phyloP scores from a whole-genome alignment of 2,329 filamentous ascomycete genomes.

The Colletotrichum sp. region DNA sequence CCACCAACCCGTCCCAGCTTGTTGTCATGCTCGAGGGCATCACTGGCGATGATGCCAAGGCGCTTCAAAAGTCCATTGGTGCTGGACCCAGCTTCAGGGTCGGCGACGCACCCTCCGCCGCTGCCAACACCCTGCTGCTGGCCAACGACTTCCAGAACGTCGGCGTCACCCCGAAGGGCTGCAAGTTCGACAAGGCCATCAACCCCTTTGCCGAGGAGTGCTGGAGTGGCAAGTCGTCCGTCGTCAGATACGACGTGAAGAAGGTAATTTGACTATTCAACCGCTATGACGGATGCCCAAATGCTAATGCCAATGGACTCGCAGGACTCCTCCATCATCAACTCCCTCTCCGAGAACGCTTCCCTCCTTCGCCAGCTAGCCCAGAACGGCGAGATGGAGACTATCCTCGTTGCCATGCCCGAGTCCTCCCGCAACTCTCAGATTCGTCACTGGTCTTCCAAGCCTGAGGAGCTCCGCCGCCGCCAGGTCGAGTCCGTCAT shows the following conservation, averaged over 20 bases:
- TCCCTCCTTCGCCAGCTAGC: constrained; percentile 50
- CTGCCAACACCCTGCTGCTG: constrained; percentile 47
- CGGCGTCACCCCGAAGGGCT: constrained; percentile 40
- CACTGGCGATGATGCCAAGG: constrained; percentile 46
- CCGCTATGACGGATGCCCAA: background rate
- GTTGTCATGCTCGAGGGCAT: constrained; percentile 65
- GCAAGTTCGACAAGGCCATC: constrained; percentile 41
- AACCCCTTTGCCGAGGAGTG: constrained; percentile 49
- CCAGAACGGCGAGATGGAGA: constrained; percentile 57
- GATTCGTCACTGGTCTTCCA: constrained; percentile 43
- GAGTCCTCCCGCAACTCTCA: constrained; percentile 43
- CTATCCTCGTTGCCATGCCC: constrained; percentile 61
- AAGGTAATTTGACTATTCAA: constrained; percentile 38
- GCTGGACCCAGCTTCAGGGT: constrained; percentile 54
- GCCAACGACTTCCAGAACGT: constrained; percentile 44
- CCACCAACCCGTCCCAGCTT: constrained; percentile 54
- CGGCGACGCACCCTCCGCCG: constrained; percentile 46
- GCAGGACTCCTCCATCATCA: constrained; percentile 39
- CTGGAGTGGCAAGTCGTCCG: constrained; percentile 48
- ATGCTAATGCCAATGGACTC: background rate
- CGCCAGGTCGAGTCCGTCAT: constrained; percentile 56
- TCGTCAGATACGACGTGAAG: constrained; percentile 48
- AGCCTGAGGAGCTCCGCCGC: constrained; percentile 48
- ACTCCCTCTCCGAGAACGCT: constrained; percentile 49
- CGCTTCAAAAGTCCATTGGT: constrained; percentile 46